Conservation (phyloP, 129 eudicot genomes). For the Logfia minima region DNA sequence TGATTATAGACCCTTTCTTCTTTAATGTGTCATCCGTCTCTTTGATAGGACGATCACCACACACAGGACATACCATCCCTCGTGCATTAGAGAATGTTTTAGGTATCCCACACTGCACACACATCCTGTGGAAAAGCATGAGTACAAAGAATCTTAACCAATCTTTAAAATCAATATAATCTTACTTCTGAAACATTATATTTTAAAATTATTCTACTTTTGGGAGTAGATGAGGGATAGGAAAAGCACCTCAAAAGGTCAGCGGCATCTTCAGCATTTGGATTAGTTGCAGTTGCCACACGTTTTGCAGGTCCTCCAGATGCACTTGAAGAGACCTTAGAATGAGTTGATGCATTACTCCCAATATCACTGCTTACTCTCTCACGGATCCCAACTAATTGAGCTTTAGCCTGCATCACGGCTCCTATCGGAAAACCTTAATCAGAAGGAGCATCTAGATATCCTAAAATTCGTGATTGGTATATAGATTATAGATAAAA, state of each 20-base stretch:
- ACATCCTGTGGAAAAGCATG: conserved; percentile 56
- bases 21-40: conserved; percentile 48
- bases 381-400: conserved; percentile 82
- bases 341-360: conserved; percentile 38
- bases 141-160: neutral
- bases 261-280: conserved; percentile 80
- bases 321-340: conserved; percentile 31
- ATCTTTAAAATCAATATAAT: neutral
- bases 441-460: neutral
- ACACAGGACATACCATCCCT: conserved; percentile 85
- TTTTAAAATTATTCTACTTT: neutral
- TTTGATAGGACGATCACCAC: conserved; percentile 60
- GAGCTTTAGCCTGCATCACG: conserved; percentile 85
- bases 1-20: conserved; percentile 73
- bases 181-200: neutral
- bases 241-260: conserved; percentile 67
- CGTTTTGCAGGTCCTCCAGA: conserved; percentile 57
- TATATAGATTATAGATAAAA: neutral
- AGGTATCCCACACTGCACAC: conserved; percentile 89
- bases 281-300: conserved; percentile 71
- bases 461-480: neutral
- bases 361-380: conserved; percentile 91
- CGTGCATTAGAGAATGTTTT: conserved; percentile 70
- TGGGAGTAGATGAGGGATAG: neutral
- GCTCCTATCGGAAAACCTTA: conserved; percentile 51